Percentiles rank a stretch among this genome's conserved stretches.
Conservation (phyloP, 164 flowering plant genomes). For the Amborella trichopoda region DNA sequence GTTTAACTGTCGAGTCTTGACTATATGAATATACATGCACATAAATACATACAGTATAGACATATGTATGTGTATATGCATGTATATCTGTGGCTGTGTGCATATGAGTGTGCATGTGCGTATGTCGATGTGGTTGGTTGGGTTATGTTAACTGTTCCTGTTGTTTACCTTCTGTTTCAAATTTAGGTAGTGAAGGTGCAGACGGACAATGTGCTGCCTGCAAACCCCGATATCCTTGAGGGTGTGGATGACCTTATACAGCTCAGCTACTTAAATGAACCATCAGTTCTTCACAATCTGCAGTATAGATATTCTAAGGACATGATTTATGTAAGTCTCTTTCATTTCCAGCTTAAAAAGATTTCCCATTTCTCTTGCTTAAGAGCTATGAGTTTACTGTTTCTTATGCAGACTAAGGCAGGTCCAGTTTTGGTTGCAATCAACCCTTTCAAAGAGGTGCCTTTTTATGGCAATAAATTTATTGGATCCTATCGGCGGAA, state of each 20-base stretch:
- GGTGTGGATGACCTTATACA: constrained; percentile 82
- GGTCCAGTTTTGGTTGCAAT: constrained; percentile 88
- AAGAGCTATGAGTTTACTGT: too few relatives aligned
- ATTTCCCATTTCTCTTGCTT: neutral
- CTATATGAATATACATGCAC: too few relatives aligned
- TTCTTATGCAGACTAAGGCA: constrained; percentile 67
- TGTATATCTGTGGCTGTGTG: too few relatives aligned
- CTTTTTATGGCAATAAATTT: constrained; percentile 44
- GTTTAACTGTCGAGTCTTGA: too few relatives aligned
- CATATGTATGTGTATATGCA: too few relatives aligned
- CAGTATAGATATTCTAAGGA: constrained; percentile 51
- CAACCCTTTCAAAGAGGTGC: constrained; percentile 77
- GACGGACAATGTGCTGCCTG: constrained; percentile 57
- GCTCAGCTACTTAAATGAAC: constrained; percentile 94
- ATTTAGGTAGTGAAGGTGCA: constrained; percentile 48
- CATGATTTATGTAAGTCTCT: constrained; percentile 60
- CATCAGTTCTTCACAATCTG: constrained; percentile 88
- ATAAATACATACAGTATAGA: too few relatives aligned
- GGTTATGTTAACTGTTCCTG: neutral
- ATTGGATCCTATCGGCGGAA: constrained; percentile 46
- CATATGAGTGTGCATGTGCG: too few relatives aligned
- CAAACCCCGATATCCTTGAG: constrained; percentile 77
- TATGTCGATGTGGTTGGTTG: neutral
- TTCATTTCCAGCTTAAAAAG: too few relatives aligned
- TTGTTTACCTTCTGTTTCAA: neutral